These are phyloP conservation scores for Pneumocystis sp. DNA, from an alignment of 1,139 yeast species.

Conservation along the genomic window DNA sequence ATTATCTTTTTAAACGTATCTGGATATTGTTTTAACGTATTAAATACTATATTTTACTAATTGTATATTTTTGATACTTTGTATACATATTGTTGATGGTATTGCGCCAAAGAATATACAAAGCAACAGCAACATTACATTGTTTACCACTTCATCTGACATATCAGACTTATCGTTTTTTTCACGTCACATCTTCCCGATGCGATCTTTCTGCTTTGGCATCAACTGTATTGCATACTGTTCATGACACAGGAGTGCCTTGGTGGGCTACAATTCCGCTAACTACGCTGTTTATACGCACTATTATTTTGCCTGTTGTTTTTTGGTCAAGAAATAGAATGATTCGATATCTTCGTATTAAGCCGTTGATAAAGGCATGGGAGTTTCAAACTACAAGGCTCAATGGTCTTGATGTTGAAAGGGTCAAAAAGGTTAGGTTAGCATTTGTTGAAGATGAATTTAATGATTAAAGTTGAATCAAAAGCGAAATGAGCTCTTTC, in stretches of 20 bases:
- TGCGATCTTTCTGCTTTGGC: background rate
- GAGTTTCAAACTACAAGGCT: background rate
- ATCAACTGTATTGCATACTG: background rate
- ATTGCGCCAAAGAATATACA: background rate
- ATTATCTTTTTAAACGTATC: background rate
- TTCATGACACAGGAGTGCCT: background rate
- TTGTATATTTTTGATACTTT: background rate
- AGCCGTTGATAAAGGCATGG: background rate
- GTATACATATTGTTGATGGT: background rate
- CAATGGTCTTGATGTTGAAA: background rate
- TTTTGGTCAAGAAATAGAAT: slow-evolving; percentile 2
- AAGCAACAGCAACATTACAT: background rate
- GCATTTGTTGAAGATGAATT: background rate
- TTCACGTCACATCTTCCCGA: background rate
- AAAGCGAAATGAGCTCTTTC: background rate
- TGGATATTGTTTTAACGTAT: background rate
- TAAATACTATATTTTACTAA: background rate
- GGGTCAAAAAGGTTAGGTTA: background rate
- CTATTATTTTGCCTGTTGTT: background rate
- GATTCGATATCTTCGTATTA: background rate
- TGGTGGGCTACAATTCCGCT: background rate
- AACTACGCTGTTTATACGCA: background rate
- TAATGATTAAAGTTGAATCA: background rate
- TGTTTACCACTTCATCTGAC: background rate
- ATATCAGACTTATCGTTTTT: background rate